Evolutionary conservation across 306 rosid genomes (phyloP).

Genomic region (Geum urbanum): DNA sequence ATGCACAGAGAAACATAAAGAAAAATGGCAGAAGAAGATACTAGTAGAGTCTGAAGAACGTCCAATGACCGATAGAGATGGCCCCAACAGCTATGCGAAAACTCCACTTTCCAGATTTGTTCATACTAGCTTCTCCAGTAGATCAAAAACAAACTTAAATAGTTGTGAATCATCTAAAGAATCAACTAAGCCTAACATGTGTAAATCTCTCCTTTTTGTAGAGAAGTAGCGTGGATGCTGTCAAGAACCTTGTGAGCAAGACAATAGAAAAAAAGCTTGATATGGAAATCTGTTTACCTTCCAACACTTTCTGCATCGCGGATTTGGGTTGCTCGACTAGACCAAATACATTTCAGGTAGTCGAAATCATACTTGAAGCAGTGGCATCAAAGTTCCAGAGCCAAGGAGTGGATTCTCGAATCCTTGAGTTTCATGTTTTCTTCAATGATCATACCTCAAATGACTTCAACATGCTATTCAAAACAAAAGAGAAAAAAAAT

Average conservation of each 20-base stretch:
- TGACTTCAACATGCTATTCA: slow-evolving; percentile 41
- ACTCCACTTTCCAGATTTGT: slow-evolving; percentile 15
- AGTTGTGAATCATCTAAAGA: too few species aligned
- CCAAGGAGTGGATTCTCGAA: background rate
- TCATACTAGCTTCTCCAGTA: background rate
- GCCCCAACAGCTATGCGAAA: slow-evolving; percentile 5
- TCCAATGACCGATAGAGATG: background rate
- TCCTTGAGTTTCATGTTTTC: slow-evolving; percentile 31
- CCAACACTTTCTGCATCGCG: slow-evolving; percentile 26
- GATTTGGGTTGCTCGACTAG: slow-evolving; percentile 45
- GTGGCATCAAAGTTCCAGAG: slow-evolving; percentile 13
- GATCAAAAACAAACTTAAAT: too few species aligned
- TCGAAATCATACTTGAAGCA: slow-evolving; percentile 30
- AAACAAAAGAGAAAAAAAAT: too few species aligned
- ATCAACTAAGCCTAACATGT: background rate
- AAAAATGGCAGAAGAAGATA: background rate
- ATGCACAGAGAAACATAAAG: too few species aligned
- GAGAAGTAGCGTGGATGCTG: background rate
- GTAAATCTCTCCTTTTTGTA: background rate
- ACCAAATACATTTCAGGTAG: slow-evolving; percentile 33
- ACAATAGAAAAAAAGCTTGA: slow-evolving; percentile 25
- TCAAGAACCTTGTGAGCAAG: slow-evolving; percentile 17
- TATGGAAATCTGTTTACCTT: background rate
- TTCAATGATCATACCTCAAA: slow-evolving; percentile 36
- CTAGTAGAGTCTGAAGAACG: background rate